Evolutionary conservation across 2,329 filamentous ascomycete genomes (phyloP), one percentile per base, ranked within the genome.

Genomic region (Penicillium sp.): DNA sequence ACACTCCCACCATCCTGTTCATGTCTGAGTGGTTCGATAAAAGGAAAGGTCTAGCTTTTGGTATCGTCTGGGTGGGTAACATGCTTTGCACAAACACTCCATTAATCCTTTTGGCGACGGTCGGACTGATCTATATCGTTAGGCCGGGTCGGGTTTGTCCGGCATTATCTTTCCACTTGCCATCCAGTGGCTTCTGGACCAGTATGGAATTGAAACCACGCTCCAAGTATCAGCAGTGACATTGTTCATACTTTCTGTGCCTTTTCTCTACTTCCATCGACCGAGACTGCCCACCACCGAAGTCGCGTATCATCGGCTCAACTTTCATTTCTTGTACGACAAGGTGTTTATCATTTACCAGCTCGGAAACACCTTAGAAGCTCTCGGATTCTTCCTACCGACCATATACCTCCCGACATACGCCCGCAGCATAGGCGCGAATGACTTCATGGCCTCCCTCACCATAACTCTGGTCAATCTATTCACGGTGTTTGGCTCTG

Each of bases 21-120:
- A 64, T 79, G 35, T 74, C 78, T 41, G 75, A 79, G 57, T 83
- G 60, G 71, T 80, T 79, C 60, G 69, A 76, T 8, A 62, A 64
- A 18, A 64, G 72, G 5, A 74, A 76, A 57, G 75, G 76, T 1
- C 66, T 80, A 16, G 77, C 77, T 0, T 77, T 74, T 53, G 77
- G 77, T 5, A 69, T 73, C 6, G 72, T 76, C 30, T 76, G 75
- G 73, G 72, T 66, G 38, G 55, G 65, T 51, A 13, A 34, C 11
- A 10, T 7, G 34, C 9, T 14, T 12, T 14, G 3, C 13, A 8
- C 16, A 19, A 29, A 3, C 6, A 10, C 2, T 25, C 22, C 22
- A 25, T 8, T 3, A 6, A 4, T 14, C 9, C 7, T 28, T 28
- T 16, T 31, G 7, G 6, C 9, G 27, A 1, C 16, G 14, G 13